A percentile compares a stretch with the other conserved stretches of the same genome.
Conservation (phyloP, 108 stramenopile genomes). For the Discostella stelligeroides region DNA sequence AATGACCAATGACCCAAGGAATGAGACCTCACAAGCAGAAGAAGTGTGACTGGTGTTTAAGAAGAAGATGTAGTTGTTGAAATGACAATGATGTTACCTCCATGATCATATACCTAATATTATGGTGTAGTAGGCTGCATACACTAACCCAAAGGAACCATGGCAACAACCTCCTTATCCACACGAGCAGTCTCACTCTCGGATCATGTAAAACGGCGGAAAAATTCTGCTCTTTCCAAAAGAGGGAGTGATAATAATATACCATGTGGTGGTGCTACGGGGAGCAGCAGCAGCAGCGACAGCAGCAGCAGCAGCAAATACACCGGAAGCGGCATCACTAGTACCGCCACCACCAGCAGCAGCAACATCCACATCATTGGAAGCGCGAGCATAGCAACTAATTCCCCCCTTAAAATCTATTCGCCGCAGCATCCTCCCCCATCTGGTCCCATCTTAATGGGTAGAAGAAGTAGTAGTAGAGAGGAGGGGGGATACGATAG, state of each 20-base stretch:
- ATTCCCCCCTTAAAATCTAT: no score
- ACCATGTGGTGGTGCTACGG: neutral
- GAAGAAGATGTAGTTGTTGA: no score
- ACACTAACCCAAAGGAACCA: no score
- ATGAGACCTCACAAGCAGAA: no score
- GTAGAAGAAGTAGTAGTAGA: no score
- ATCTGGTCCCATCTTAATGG: neutral
- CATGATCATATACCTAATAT: no score
- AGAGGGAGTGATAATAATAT: no score
- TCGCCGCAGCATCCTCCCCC: neutral
- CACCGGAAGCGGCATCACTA: neutral
- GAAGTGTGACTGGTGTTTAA: no score
- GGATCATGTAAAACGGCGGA: constrained; percentile 13
- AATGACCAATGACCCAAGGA: no score
- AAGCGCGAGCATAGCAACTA: neutral
- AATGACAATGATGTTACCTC: no score
- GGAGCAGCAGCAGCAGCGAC: neutral
- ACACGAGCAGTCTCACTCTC: constrained; percentile 11
- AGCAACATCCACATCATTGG: no score
- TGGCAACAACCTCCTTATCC: constrained; percentile 4
- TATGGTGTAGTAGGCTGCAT: no score
- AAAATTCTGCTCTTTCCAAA: neutral
- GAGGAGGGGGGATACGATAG: constrained; percentile 16
- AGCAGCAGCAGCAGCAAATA: neutral
- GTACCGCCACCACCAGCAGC: neutral